Conservation (phyloP, 2,329 filamentous ascomycete species). For the Chaetomiaceae sp. region DNA sequence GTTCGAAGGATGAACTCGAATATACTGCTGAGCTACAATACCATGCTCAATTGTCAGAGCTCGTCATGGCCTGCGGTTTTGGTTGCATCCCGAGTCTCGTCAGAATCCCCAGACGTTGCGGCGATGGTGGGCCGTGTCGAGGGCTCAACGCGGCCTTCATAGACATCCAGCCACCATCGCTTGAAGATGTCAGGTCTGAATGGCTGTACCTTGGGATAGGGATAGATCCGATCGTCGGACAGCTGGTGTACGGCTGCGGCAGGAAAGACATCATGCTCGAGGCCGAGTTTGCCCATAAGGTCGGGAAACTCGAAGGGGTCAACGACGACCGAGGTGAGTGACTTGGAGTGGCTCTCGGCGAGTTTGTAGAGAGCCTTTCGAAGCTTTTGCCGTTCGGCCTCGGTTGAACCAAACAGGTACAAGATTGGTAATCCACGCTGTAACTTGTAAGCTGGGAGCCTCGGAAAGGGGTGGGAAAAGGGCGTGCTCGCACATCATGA, state of each 20-base stretch:
- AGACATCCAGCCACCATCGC: constrained; percentile 36
- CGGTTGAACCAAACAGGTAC: constrained; percentile 34
- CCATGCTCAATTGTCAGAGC: constrained; percentile 10
- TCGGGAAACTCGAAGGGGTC: constrained; percentile 35
- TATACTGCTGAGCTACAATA: too few relatives aligned
- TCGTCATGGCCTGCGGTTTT: constrained; percentile 23
- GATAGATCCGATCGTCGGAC: constrained; percentile 33
- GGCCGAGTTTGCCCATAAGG: constrained; percentile 31
- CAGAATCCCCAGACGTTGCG: constrained; percentile 23
- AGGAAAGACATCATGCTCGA: constrained; percentile 28
- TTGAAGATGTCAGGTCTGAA: constrained; percentile 30
- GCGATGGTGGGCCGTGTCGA: constrained; percentile 27
- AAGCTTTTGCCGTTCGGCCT: constrained; percentile 28
- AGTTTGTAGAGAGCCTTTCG: constrained; percentile 29
- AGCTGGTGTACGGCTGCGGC: constrained; percentile 35
- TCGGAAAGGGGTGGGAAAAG: not conserved
- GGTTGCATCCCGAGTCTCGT: constrained; percentile 25
- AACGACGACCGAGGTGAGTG: constrained; percentile 33
- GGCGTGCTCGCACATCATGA: constrained; percentile 34
- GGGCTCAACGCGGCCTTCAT: constrained; percentile 33
- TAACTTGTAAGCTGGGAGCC: not conserved
- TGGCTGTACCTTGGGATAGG: constrained; percentile 31
- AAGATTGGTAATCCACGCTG: constrained; percentile 33
- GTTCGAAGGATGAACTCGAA: too few relatives aligned
- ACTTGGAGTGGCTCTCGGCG: constrained; percentile 32